Evolutionary conservation across 83 land plant genomes (phyloP).

Genomic region (Diphasiastrum complanatum): DNA sequence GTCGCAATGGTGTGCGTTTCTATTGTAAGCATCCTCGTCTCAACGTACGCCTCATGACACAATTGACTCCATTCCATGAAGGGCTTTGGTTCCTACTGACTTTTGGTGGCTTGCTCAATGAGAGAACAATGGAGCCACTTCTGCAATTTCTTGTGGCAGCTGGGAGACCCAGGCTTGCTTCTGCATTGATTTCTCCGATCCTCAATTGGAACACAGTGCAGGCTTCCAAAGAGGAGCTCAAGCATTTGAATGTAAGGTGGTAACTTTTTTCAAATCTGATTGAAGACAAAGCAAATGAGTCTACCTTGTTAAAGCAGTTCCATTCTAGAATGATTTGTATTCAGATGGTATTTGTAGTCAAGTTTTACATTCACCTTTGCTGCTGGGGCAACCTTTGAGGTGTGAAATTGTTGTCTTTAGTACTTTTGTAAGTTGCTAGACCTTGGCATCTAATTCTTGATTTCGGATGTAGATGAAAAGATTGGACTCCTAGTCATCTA

Average conservation of each 20-base stretch:
- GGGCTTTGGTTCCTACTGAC: constrained; percentile 27
- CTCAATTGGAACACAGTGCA: constrained; percentile 33
- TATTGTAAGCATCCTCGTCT: constrained; percentile 25
- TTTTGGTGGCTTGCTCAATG: constrained; percentile 24
- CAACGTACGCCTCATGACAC: constrained; percentile 30
- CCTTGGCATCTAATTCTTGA: too few relatives aligned
- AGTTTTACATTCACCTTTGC: too few relatives aligned
- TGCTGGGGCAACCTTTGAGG: too few relatives aligned
- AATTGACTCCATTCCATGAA: constrained; percentile 31
- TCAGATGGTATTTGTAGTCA: too few relatives aligned
- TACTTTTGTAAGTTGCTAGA: too few relatives aligned
- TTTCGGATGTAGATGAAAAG: too few relatives aligned
- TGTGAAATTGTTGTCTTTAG: too few relatives aligned
- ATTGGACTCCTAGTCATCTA: too few relatives aligned
- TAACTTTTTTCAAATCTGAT: too few relatives aligned
- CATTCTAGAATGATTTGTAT: too few relatives aligned
- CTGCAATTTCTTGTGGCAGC: constrained; percentile 10
- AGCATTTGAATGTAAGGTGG: constrained; percentile 19
- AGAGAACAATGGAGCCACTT: constrained; percentile 21
- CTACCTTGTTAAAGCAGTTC: too few relatives aligned
- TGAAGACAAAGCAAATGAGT: too few relatives aligned
- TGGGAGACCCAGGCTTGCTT: constrained; percentile 22
- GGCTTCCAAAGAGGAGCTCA: constrained; percentile 19
- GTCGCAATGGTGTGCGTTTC: constrained; percentile 29
- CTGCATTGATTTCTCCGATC: constrained; percentile 25